A percentile compares a stretch with the other conserved stretches of the same genome.
Evolutionary conservation across 176 grass and related monocot species (phyloP).

Genomic region (Elymus sibiricus): DNA sequence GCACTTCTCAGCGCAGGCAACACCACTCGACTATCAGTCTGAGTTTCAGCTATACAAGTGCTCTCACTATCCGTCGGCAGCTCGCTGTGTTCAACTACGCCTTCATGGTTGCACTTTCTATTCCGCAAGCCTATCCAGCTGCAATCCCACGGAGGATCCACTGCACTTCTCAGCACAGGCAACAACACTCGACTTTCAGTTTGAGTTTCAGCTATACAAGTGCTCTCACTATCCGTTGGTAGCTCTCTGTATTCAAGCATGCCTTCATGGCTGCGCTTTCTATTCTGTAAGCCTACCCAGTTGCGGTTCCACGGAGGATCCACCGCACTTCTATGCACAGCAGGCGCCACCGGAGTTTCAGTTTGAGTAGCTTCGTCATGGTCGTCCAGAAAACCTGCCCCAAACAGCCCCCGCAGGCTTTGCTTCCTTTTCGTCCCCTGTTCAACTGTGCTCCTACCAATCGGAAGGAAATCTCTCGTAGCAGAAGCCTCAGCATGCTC

Average conservation of each 20-base stretch:
- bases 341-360: not conserved
- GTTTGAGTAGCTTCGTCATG: not conserved
- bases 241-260: not conserved
- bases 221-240: not conserved
- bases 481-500: not conserved
- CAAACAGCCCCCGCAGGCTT: conserved; percentile 35
- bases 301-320: not conserved
- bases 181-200: not conserved
- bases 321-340: conserved; percentile 1
- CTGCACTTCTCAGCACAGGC: not conserved
- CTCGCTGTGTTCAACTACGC: not conserved
- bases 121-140: not conserved
- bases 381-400: conserved; percentile 27
- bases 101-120: not conserved
- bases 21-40: not conserved
- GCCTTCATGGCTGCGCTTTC: not conserved
- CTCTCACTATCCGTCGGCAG: not conserved
- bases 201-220: not conserved
- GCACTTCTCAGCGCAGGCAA: too few species aligned
- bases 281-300: not conserved
- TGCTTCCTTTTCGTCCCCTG: conserved; percentile 43
- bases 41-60: conserved; percentile 3
- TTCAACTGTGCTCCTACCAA: not conserved
- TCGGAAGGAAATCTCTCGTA: not conserved
- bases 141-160: not conserved